A percentile compares a stretch with the other conserved stretches of the same genome.
phyloP scores from a whole-genome alignment of 225 moss, liverwort and hornwort genomes.

The Marchantia paleacea region DNA sequence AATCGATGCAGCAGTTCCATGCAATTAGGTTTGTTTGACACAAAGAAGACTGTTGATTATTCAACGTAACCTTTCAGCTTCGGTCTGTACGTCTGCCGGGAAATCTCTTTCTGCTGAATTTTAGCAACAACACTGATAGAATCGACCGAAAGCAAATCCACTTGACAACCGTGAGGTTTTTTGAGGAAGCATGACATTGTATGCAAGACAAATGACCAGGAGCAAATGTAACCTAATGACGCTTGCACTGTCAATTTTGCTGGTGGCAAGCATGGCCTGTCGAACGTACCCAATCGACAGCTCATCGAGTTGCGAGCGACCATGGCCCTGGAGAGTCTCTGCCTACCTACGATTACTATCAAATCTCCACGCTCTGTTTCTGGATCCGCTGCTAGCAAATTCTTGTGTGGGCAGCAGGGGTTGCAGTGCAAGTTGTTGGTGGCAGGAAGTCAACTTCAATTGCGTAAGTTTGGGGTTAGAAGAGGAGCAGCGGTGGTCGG shows the following conservation, averaged over 20 bases:
- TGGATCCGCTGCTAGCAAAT: slow-evolving; percentile 3
- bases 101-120: background rate
- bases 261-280: background rate
- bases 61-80: background rate
- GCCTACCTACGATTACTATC: background rate
- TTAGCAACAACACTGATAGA: background rate
- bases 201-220: background rate
- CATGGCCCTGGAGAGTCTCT: slow-evolving; percentile 18
- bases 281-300: background rate
- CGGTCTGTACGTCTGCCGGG: background rate
- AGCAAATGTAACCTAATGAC: background rate
- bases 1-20: background rate
- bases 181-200: background rate
- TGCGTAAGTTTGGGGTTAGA: background rate
- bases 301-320: background rate
- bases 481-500: background rate
- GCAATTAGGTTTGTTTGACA: background rate
- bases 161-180: background rate
- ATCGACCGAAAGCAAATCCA: background rate
- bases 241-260: background rate
- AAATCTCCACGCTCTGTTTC: background rate
- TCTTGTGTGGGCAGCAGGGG: slow-evolving; percentile 8
- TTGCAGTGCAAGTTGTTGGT: slow-evolving; percentile 9
- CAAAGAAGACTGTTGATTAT: background rate
- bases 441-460: background rate